Percentiles rank a stretch among this genome's conserved stretches.
Conservation (phyloP, 148 eudicot genomes). For the Beta vulgaris region DNA sequence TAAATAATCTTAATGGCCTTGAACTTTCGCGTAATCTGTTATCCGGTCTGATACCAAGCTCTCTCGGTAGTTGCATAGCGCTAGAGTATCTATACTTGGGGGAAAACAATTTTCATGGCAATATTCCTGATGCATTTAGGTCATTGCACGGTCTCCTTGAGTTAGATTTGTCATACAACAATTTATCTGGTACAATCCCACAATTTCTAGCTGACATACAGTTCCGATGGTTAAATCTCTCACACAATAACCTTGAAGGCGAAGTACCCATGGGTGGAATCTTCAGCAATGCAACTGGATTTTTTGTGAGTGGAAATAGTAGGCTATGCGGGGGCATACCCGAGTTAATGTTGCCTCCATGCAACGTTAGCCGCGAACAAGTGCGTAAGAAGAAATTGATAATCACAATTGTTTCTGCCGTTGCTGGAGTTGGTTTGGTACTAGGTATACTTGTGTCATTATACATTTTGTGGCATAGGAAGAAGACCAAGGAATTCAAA, state of each 20-base stretch:
- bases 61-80: conserved; percentile 26
- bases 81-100: conserved; percentile 25
- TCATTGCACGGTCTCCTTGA: conserved; percentile 22
- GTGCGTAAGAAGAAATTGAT: background rate
- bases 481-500: background rate
- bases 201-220: conserved; percentile 16
- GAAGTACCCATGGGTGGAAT: conserved; percentile 35
- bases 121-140: conserved; percentile 7
- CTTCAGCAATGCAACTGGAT: conserved; percentile 32
- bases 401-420: conserved; percentile 6
- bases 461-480: background rate
- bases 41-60: conserved; percentile 36
- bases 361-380: background rate
- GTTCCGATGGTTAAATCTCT: conserved; percentile 22
- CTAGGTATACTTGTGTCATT: background rate
- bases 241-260: conserved; percentile 40
- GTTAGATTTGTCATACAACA: conserved; percentile 38
- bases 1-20: conserved; percentile 23
- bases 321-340: conserved; percentile 42
- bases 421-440: conserved; percentile 15
- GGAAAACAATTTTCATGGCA: conserved; percentile 32
- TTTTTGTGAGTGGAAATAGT: conserved; percentile 32
- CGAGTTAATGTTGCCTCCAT: conserved; percentile 27
- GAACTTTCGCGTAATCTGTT: conserved; percentile 25
- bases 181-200: conserved; percentile 39